Evolutionary conservation across 805 yeast species (phyloP), one percentile per base, ranked within the genome.

Genomic region (Saturnispora saitoi): DNA sequence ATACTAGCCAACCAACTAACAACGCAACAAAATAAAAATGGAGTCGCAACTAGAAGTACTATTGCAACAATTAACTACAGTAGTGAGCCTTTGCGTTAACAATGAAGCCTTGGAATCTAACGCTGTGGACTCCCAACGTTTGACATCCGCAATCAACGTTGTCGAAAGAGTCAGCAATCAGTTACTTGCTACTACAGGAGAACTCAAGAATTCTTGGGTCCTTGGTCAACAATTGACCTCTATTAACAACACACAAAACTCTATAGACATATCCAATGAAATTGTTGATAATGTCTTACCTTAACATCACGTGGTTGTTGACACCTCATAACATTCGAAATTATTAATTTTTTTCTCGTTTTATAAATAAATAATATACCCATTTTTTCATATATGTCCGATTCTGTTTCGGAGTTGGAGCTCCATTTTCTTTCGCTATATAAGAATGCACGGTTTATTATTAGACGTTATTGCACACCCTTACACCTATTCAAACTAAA

Each of bases 91-190:
- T n/a, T 30, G 32, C 19, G 32, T 20, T 11, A 42, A 42, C 34
- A 19, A 14, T 15, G 36, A 20, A 11, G 32, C 34, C 9, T 17
- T 42, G n/a, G 46, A 30, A 15, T 19, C 46, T 15, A 31, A 24
- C 10, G 46, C 46, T 12, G 46, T 31, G 15, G 46, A 43, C 7
- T 20, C 46, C 12, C 40, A 43, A 26, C 30, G 40, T 14, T 34
- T 43, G 31, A 24, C 22, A 7, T n/a, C 29, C 5, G 38, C 36
- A 12, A 17, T 20, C 24, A 26, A 28, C 17, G 15, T 24, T 9
- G 46, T 43, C 7, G 32, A 32, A 22, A 15, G 36, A 30, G 40
- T 31, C 22, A 32, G 32, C 22, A 24, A 43, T 14, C 20, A 37
- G 8, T 19, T 43, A 17, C 34, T 43, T 14, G 26, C 41, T 10